A percentile compares a stretch with the other conserved stretches of the same genome.
Evolutionary conservation across 176 grass and related monocot species (phyloP).

Genomic region (Canna indica): DNA sequence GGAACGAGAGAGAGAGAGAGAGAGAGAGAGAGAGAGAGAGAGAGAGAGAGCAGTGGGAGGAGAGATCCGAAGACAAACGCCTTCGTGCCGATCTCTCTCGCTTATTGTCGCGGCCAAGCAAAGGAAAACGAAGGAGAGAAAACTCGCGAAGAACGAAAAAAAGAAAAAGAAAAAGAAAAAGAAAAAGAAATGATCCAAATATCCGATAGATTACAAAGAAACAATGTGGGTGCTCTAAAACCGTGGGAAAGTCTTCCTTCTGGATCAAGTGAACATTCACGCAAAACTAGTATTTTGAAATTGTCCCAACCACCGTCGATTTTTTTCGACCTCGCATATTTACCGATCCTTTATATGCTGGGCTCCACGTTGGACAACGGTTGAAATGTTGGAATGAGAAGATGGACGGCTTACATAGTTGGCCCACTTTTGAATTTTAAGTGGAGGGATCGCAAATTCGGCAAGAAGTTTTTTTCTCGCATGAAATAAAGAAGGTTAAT

Average conservation of each 20-base stretch:
- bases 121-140: background rate
- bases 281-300: background rate
- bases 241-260: background rate
- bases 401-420: too few species aligned
- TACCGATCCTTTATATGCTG: too few species aligned
- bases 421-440: too few species aligned
- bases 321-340: too few species aligned
- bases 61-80: background rate
- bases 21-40: background rate
- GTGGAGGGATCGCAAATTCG: too few species aligned
- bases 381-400: too few species aligned
- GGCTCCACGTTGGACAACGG: too few species aligned
- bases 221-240: background rate
- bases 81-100: background rate
- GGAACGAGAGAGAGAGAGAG: background rate
- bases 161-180: background rate
- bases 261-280: background rate
- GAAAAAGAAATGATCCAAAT: background rate
- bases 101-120: background rate
- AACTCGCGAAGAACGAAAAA: background rate
- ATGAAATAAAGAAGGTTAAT: too few species aligned
- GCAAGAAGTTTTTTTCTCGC: too few species aligned
- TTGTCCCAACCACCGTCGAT: background rate
- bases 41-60: background rate
- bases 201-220: background rate